These are phyloP conservation scores for Zymoseptoria brevis DNA, from an alignment of 2,329 filamentous ascomycete species.

Conservation along the genomic window DNA sequence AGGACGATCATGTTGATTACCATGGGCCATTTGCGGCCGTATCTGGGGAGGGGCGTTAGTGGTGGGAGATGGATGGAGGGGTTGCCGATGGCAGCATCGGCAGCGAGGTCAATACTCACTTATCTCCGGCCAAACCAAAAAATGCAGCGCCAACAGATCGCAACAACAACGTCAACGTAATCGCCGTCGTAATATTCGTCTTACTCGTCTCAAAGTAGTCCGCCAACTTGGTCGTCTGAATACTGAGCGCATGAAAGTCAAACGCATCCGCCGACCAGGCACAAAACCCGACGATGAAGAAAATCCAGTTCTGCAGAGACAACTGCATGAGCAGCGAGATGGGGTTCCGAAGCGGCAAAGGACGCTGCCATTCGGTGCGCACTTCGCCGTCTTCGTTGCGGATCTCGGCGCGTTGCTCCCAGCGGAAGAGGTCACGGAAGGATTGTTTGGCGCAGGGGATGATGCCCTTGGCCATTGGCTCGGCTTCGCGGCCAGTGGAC, in stretches of 20 bases:
- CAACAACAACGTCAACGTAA: constrained; percentile 66
- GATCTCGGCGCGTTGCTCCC: constrained; percentile 65
- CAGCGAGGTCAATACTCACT: constrained; percentile 19
- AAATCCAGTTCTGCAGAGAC: constrained; percentile 60
- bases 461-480: constrained; percentile 59
- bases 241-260: constrained; percentile 73
- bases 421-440: constrained; percentile 58
- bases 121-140: constrained; percentile 72
- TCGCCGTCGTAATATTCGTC: constrained; percentile 65
- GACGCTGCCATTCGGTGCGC: constrained; percentile 59
- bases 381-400: constrained; percentile 58
- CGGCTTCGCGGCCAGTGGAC: constrained; percentile 43
- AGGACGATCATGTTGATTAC: constrained; percentile 69
- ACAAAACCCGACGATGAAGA: constrained; percentile 63
- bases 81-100: too few species aligned
- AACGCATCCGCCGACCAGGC: constrained; percentile 79
- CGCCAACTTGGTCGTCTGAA: constrained; percentile 65
- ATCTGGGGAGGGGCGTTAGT: constrained; percentile 30
- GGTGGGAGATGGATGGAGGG: too few species aligned
- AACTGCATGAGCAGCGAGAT: constrained; percentile 60
- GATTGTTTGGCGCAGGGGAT: constrained; percentile 58
- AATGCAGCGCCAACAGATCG: constrained; percentile 65
- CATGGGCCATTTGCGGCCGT: constrained; percentile 52
- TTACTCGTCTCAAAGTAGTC: constrained; percentile 52
- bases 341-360: constrained; percentile 61